phyloP scores from a whole-genome alignment of 2,329 filamentous ascomycete species.

The Sarocladium strictum region DNA sequence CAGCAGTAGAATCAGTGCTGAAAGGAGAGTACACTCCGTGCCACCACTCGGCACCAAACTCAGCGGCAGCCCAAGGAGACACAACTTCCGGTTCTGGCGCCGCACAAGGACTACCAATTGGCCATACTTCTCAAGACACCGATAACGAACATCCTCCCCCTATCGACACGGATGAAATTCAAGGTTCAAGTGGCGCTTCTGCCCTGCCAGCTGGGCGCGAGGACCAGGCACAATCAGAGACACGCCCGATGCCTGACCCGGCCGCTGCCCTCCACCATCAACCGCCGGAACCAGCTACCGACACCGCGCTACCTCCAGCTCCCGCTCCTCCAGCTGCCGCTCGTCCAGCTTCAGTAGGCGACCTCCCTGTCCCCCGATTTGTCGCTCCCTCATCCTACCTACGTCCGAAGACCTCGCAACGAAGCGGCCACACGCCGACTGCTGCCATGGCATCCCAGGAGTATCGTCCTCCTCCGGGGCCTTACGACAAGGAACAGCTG shows the following conservation, averaged over 20 bases:
- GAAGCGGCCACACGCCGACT: conserved; percentile 17
- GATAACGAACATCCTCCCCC: background rate
- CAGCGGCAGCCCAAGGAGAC: background rate
- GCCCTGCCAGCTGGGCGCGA: background rate
- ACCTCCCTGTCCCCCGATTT: conserved; percentile 36
- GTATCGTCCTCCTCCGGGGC: conserved; percentile 23
- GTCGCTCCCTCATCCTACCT: conserved; percentile 57
- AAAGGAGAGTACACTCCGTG: background rate
- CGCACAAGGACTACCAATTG: background rate
- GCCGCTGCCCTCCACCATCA: background rate
- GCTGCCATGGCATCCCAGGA: conserved; percentile 23
- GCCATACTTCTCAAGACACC: background rate
- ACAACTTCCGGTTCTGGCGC: background rate
- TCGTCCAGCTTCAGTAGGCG: too few species aligned
- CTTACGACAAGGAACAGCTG: conserved; percentile 65
- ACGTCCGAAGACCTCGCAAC: conserved; percentile 29
- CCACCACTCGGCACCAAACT: background rate
- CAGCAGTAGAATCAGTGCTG: background rate
- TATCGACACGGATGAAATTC: background rate
- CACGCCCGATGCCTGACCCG: conserved; percentile 4
- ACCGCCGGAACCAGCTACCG: conserved; percentile 9
- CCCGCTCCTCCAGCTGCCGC: background rate
- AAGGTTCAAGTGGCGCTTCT: background rate
- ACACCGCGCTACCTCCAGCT: conserved; percentile 7
- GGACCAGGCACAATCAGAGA: background rate